Conservation (phyloP, 1,284 basidiomycete species). For the Pseudozyma sp. region DNA sequence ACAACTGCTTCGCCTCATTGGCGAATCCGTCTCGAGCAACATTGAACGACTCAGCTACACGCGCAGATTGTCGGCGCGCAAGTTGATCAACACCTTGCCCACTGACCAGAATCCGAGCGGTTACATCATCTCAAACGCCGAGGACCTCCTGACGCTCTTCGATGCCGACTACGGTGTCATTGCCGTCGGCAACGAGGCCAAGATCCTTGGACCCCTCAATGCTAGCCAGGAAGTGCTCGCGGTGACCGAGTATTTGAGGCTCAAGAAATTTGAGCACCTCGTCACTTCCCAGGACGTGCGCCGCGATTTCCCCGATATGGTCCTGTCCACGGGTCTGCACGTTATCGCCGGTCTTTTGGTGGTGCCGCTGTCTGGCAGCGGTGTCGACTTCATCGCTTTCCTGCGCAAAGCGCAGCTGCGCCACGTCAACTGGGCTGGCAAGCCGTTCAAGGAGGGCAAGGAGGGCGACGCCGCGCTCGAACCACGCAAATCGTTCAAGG, state of each 20-base stretch:
- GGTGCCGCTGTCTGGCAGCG: constrained; percentile 73
- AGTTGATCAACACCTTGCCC: constrained; percentile 83
- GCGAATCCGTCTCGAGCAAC: constrained; percentile 84
- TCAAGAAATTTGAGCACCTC: constrained; percentile 73
- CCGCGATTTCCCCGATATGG: constrained; percentile 81
- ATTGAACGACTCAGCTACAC: constrained; percentile 86
- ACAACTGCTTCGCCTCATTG: constrained; percentile 77
- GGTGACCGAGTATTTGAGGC: constrained; percentile 84
- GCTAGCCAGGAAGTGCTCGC: constrained; percentile 87
- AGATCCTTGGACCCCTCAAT: constrained; percentile 82
- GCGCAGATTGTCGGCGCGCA: constrained; percentile 80
- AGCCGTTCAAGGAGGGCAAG: constrained; percentile 76
- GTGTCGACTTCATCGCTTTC: constrained; percentile 78
- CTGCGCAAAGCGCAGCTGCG: constrained; percentile 80
- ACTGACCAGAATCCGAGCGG: constrained; percentile 81
- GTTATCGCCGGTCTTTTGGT: constrained; percentile 82
- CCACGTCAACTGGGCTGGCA: constrained; percentile 63
- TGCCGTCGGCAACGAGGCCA: constrained; percentile 78
- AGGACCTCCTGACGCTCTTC: constrained; percentile 83
- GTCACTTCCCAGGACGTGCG: constrained; percentile 75
- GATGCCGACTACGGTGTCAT: constrained; percentile 87
- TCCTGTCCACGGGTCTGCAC: constrained; percentile 77
- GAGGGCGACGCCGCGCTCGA: constrained; percentile 57
- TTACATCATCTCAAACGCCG: constrained; percentile 87
- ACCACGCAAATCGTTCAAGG: constrained; percentile 67